These are phyloP conservation scores for Gossypium davidsonii DNA, from an alignment of 441 rosid species.

Conservation along the genomic window DNA sequence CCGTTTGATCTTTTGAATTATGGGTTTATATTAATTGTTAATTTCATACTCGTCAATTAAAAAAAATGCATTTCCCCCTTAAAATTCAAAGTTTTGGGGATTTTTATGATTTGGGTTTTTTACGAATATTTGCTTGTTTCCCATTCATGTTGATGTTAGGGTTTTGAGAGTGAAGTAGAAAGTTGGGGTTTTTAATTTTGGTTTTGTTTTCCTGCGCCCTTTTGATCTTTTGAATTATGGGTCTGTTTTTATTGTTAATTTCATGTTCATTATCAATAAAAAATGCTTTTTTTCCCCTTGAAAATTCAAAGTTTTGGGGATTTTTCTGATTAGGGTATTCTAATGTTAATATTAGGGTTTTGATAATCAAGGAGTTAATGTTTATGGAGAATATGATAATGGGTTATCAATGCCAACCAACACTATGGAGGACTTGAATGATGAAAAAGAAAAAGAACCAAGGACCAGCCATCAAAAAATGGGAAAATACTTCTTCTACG, in stretches of 20 bases:
- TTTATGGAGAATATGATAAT: slow-evolving; percentile 20
- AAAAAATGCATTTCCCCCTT: background rate
- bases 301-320: background rate
- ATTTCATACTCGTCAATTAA: background rate
- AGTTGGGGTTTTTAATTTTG: background rate
- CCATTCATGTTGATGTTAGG: background rate
- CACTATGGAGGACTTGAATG: slow-evolving; percentile 11
- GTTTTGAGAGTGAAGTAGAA: too few relatives aligned
- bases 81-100: background rate
- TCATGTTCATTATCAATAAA: background rate
- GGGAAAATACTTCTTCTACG: slow-evolving; percentile 75
- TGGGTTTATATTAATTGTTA: background rate
- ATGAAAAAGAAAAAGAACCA: slow-evolving; percentile 4
- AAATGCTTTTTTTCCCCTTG: background rate
- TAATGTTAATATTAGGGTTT: slow-evolving; percentile 17
- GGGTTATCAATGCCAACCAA: slow-evolving; percentile 5
- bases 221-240: background rate
- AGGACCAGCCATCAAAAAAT: slow-evolving; percentile 26
- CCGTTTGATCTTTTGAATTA: background rate
- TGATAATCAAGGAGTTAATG: slow-evolving; percentile 6
- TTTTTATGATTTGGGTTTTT: background rate
- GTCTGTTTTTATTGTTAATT: background rate
- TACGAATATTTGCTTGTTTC: background rate
- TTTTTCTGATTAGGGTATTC: background rate
- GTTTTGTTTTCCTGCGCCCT: background rate